Evolutionary conservation across 805 yeast genomes (phyloP).

Genomic region (Schwanniomyces occidentalis): DNA sequence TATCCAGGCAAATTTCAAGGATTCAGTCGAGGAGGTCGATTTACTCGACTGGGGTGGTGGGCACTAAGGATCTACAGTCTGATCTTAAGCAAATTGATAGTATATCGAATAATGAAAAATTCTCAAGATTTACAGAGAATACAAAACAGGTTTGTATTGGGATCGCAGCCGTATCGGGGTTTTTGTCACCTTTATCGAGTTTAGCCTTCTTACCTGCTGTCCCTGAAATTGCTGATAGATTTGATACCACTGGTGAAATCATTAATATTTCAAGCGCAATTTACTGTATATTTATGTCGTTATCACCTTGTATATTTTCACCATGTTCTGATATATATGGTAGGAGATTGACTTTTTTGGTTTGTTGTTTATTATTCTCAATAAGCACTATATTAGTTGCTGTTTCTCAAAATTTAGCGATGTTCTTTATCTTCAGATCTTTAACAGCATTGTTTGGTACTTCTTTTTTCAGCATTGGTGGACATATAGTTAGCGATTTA

Average conservation of each 20-base stretch:
- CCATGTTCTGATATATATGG: constrained; percentile 59
- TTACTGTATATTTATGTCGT: constrained; percentile 51
- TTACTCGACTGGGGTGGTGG: not conserved
- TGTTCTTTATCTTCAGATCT: constrained; percentile 54
- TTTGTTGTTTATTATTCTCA: constrained; percentile 33
- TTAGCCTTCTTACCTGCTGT: constrained; percentile 54
- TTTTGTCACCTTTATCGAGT: constrained; percentile 45
- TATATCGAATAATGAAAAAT: not conserved
- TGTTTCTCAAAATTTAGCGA: constrained; percentile 49
- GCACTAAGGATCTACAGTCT: not conserved
- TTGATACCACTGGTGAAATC: constrained; percentile 46
- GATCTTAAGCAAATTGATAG: not conserved
- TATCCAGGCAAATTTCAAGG: constrained; percentile 16
- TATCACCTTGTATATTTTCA: constrained; percentile 50
- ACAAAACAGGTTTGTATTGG: constrained; percentile 6
- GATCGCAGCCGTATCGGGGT: constrained; percentile 27
- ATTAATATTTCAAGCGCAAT: constrained; percentile 52
- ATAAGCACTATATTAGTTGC: constrained; percentile 35
- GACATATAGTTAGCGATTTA: constrained; percentile 51
- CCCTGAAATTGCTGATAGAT: constrained; percentile 44
- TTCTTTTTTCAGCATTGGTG: constrained; percentile 54
- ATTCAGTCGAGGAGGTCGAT: constrained; percentile 19
- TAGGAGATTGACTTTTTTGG: constrained; percentile 41
- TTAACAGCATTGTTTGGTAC: constrained; percentile 54
- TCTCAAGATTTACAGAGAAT: constrained; percentile 3